Base-by-base conservation (phyloP, 192 early-diverging fungal species). In the Coemansia sp. region DNA sequence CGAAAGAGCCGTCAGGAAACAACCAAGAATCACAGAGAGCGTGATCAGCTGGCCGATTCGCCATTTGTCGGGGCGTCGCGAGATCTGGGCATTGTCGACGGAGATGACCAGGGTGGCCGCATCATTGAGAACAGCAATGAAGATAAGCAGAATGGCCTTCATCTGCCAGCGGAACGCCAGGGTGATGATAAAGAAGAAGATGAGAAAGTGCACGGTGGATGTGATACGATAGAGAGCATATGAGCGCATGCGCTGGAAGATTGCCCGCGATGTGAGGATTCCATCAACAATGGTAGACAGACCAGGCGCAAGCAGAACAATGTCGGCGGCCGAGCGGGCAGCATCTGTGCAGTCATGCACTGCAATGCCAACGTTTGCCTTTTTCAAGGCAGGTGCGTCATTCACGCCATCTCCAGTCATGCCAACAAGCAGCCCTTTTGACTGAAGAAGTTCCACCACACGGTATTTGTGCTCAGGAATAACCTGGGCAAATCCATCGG, bases 381-480 rank as follows among this genome's bases (percentile, higher is more conserved):
- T 97, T 85, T 98, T 98, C 32, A 98, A 84, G 17, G 97, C 97
- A 12, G 97, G 97, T 14, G 97, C 97, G 79, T 98, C 97, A 77
- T 98, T 98, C 56, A 96, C 93, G 81, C 95, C 94, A 83, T 96
- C 96, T 74, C 96, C 96, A 45, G 95, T 97, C 95, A 98, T 97
- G 72, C 93, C 92, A 63, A 94, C 92, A 11, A 93, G 74, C 20
- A 89, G 70, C n/a, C 90, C 91, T 67, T 90, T 87, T 51, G 94
- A 90, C 82, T 98, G 96, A 38, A 98, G 80, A 46, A 96, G 76
- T 84, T 98, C 95, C 42, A 98, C 96, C n/a, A 98, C 95, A 40
- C 90, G 87, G 85, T 93, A 96, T 83, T 98, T 98, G 91, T 98
- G 95, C 79, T 98, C 96, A 59, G 96, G 96, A 83, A 95, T 96